phyloP scores from a whole-genome alignment of 495 filamentous ascomycete species.

The Entonaema liquescens region DNA sequence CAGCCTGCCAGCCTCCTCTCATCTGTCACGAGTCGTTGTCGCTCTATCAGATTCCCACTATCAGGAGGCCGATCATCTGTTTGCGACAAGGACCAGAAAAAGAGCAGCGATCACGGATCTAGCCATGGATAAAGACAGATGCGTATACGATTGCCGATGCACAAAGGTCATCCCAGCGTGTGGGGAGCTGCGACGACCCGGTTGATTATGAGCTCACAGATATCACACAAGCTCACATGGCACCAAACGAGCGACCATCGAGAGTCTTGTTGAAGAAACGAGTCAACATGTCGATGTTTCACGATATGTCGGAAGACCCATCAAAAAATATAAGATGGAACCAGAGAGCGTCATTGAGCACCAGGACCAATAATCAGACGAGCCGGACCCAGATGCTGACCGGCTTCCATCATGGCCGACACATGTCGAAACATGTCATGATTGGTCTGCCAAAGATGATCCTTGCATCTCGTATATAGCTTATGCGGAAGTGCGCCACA shows the following conservation, averaged over 20 bases:
- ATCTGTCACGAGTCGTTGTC: conserved; percentile 39
- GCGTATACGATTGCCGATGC: conserved; percentile 40
- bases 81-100: conserved; percentile 25
- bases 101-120: conserved; percentile 39
- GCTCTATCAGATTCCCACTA: conserved; percentile 42
- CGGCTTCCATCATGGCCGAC: conserved; percentile 29
- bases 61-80: conserved; percentile 36
- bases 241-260: conserved; percentile 23
- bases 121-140: conserved; percentile 42
- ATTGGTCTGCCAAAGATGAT: conserved; percentile 43
- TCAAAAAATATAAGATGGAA: conserved; percentile 36
- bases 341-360: conserved; percentile 39
- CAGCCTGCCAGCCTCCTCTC: conserved; percentile 24
- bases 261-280: conserved; percentile 38
- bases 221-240: conserved; percentile 44
- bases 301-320: conserved; percentile 41
- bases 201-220: conserved; percentile 38
- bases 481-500: conserved; percentile 51
- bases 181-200: conserved; percentile 39
- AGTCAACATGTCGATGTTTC: conserved; percentile 39
- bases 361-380: conserved; percentile 35
- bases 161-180: conserved; percentile 31
- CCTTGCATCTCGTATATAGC: conserved; percentile 38
- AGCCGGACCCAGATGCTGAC: conserved; percentile 34
- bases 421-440: conserved; percentile 29